Conservation (phyloP, 768 basidiomycete genomes). For the Sutorius australiensis region DNA sequence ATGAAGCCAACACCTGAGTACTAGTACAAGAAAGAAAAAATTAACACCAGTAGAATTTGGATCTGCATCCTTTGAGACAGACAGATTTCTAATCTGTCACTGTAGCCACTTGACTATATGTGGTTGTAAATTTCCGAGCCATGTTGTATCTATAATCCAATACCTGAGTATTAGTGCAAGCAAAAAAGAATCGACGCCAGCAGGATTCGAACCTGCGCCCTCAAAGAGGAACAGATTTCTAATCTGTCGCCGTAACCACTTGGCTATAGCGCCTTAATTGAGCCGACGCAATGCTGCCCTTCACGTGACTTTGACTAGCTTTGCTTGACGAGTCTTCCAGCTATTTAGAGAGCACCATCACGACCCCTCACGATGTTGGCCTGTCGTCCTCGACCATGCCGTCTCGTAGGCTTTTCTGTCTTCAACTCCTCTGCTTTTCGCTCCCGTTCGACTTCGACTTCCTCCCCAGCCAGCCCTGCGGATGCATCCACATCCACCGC, state of each 20-base stretch:
- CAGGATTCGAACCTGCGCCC: constrained; percentile 44
- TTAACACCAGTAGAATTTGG: too few species aligned
- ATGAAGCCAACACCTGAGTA: too few species aligned
- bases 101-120: too few species aligned
- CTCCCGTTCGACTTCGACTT: background rate
- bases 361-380: constrained; percentile 15
- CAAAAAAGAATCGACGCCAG: constrained; percentile 34
- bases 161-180: too few species aligned
- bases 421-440: background rate
- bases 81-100: too few species aligned
- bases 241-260: constrained; percentile 77
- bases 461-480: background rate
- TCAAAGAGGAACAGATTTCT: constrained; percentile 40
- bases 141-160: too few species aligned
- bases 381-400: constrained; percentile 10
- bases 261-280: constrained; percentile 59
- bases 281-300: accelerated
- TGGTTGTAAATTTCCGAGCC: too few species aligned
- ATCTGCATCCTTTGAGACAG: too few species aligned
- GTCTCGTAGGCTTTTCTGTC: background rate
- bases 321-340: constrained; percentile 28
- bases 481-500: constrained; percentile 1
- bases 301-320: too few species aligned
- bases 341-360: constrained; percentile 36
- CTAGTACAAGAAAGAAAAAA: too few species aligned